Evolutionary conservation across 2,329 filamentous ascomycete genomes (phyloP).

Genomic region (Neonectria ditissima): DNA sequence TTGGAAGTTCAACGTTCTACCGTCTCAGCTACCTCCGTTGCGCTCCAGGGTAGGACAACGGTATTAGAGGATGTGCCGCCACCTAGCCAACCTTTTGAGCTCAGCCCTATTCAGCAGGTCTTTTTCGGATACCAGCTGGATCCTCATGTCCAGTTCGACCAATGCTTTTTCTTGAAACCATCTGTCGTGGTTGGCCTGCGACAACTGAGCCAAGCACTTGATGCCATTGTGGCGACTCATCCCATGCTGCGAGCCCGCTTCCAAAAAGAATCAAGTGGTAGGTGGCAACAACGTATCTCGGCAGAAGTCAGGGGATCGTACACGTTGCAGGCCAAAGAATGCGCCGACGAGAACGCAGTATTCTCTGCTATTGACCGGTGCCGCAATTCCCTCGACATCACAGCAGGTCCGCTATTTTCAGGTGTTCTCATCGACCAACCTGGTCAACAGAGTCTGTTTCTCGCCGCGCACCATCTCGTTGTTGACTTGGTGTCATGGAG

Average conservation of each 20-base stretch:
- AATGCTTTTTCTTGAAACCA: slow-evolving; percentile 18
- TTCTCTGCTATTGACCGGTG: neutral
- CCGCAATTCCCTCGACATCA: slow-evolving; percentile 7
- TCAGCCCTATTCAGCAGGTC: slow-evolving; percentile 22
- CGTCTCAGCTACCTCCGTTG: neutral
- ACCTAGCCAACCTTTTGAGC: no score
- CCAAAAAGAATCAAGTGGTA: neutral
- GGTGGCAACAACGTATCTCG: slow-evolving; percentile 15
- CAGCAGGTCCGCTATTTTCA: slow-evolving; percentile 9
- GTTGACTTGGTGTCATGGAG: slow-evolving; percentile 26
- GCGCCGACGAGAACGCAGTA: slow-evolving; percentile 13
- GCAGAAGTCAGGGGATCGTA: slow-evolving; percentile 1
- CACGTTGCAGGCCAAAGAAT: neutral
- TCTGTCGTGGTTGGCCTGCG: neutral
- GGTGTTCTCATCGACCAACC: slow-evolving; percentile 16
- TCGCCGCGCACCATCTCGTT: slow-evolving; percentile 24
- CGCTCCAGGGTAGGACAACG: neutral
- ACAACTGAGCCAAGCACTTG: slow-evolving; percentile 5
- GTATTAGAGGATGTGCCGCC: neutral
- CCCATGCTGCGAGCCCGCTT: slow-evolving; percentile 22
- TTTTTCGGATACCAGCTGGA: slow-evolving; percentile 22
- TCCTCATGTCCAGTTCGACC: slow-evolving; percentile 15
- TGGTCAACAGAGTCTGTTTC: slow-evolving; percentile 15
- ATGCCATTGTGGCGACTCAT: slow-evolving; percentile 12
- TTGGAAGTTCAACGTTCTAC: neutral